Conservation (phyloP, 2,329 filamentous ascomycete species). For the Elsinoe necatrix region DNA sequence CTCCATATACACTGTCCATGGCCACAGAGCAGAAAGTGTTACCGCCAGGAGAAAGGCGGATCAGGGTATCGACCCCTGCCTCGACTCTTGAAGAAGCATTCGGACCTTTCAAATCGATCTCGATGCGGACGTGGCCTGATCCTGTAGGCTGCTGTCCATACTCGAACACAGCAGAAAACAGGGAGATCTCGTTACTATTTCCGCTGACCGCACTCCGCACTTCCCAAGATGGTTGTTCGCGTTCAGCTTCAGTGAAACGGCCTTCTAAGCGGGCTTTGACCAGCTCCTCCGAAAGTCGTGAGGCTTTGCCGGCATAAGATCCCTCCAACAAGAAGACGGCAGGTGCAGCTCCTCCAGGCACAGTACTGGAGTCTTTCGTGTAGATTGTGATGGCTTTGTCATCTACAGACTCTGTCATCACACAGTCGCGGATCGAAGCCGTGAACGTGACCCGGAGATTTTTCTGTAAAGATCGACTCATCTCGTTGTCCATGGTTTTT, state of each 20-base stretch:
- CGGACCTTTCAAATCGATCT: conserved; percentile 51
- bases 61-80: conserved; percentile 59
- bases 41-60: conserved; percentile 50
- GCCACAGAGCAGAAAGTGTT: conserved; percentile 51
- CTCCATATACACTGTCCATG: conserved; percentile 58
- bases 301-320: conserved; percentile 67
- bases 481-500: conserved; percentile 41
- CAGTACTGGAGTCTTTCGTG: not conserved
- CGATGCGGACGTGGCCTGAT: conserved; percentile 58
- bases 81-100: conserved; percentile 20
- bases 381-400: conserved; percentile 16
- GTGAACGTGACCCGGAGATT: conserved; percentile 58
- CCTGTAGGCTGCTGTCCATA: conserved; percentile 61
- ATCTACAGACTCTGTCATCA: conserved; percentile 17
- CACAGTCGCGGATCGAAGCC: conserved; percentile 15
- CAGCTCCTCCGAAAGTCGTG: conserved; percentile 73
- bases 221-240: conserved; percentile 73
- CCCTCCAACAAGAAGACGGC: conserved; percentile 59
- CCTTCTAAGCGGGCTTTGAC: conserved; percentile 79
- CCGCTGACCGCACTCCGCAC: conserved; percentile 60
- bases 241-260: conserved; percentile 72
- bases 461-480: conserved; percentile 43
- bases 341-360: conserved; percentile 6
- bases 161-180: conserved; percentile 62
- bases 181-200: conserved; percentile 42